These are phyloP conservation scores for Fraxinus baroniana DNA, from an alignment of 305 asterid species.

Conservation along the genomic window DNA sequence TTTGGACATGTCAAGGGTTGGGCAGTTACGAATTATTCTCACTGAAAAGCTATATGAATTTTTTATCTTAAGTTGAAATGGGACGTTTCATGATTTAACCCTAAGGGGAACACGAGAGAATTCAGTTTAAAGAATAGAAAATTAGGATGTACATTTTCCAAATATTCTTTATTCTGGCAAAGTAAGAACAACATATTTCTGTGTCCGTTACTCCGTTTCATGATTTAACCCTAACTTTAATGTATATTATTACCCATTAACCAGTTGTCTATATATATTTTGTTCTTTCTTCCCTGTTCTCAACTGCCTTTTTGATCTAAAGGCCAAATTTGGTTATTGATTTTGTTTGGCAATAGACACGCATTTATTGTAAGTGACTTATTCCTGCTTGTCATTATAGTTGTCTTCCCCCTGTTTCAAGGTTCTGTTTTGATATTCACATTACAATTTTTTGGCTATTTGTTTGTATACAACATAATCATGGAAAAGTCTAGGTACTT, in stretches of 20 bases:
- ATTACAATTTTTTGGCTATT: background rate
- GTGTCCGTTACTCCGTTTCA: too few species aligned
- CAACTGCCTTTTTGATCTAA: background rate
- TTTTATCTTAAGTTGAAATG: background rate
- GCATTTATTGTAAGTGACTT: background rate
- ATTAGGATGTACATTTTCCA: background rate
- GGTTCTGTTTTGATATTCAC: background rate
- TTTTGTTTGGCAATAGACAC: background rate
- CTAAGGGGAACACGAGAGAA: background rate
- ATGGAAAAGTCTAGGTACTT: slow-evolving; percentile 10
- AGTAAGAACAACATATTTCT: too few species aligned
- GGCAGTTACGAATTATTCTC: background rate
- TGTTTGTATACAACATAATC: background rate
- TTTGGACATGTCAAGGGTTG: background rate
- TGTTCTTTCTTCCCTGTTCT: background rate
- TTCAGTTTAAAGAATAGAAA: background rate
- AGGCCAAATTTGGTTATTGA: background rate
- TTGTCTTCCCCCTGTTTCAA: background rate
- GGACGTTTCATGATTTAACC: background rate
- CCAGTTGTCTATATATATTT: background rate
- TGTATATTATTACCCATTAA: background rate
- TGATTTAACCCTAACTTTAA: background rate
- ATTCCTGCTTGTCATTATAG: slow-evolving; percentile 5
- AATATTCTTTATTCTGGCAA: background rate
- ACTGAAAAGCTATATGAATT: background rate